These are phyloP conservation scores for Aspergillus neoniger DNA, from an alignment of 2,329 filamentous ascomycete species.

Conservation along the genomic window DNA sequence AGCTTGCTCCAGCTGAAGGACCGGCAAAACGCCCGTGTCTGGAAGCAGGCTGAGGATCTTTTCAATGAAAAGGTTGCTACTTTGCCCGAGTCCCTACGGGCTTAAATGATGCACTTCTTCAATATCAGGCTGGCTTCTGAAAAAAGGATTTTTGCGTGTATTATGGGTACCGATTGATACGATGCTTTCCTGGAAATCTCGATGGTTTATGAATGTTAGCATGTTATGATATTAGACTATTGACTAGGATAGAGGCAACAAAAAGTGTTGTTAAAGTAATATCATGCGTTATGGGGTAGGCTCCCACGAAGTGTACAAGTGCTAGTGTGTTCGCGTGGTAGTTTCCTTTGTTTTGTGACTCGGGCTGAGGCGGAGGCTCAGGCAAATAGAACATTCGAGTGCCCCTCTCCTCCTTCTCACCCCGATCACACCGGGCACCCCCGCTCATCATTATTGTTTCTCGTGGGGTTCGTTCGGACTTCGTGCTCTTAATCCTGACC, in stretches of 20 bases:
- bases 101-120: background rate
- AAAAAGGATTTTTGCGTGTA: background rate
- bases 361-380: background rate
- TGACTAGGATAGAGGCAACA: background rate
- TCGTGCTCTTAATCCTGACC: too few species aligned
- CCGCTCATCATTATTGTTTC: background rate
- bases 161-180: background rate
- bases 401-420: background rate
- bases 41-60: constrained; percentile 79
- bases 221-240: background rate
- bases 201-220: background rate
- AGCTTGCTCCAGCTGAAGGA: constrained; percentile 77
- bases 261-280: background rate
- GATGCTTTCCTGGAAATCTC: background rate
- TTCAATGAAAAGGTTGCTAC: constrained; percentile 79
- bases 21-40: constrained; percentile 70
- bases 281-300: background rate
- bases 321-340: background rate
- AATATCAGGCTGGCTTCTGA: background rate
- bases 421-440: background rate
- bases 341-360: background rate
- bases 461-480: background rate
- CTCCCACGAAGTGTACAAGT: background rate
- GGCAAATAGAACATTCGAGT: background rate
- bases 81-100: constrained; percentile 51